These are phyloP conservation scores for Dendryphion nanum DNA, from an alignment of 2,329 filamentous ascomycete species.

Conservation along the genomic window DNA sequence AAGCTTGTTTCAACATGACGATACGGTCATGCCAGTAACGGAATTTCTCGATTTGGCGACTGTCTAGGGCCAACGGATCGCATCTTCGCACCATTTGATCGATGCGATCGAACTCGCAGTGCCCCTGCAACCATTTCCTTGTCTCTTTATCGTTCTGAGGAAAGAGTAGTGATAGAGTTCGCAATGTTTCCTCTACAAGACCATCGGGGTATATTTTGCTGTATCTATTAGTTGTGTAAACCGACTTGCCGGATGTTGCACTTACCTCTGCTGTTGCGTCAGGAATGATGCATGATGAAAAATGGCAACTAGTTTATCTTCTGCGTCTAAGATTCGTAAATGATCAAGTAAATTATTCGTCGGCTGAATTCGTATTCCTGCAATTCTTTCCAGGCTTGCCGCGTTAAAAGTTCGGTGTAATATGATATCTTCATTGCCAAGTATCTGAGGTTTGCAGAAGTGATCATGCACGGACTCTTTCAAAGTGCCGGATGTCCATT, in stretches of 20 bases:
- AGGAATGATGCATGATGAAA: constrained; percentile 44
- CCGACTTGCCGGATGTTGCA: neutral
- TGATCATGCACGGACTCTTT: constrained; percentile 2
- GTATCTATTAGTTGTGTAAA: neutral
- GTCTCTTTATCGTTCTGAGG: constrained; percentile 26
- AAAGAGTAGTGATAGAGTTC: constrained; percentile 39
- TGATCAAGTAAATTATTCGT: constrained; percentile 46
- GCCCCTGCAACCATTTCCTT: constrained; percentile 17
- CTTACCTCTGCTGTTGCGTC: constrained; percentile 17
- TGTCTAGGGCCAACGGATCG: constrained; percentile 31
- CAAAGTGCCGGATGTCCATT: constrained; percentile 7
- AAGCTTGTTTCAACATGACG: constrained; percentile 45
- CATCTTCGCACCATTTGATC: constrained; percentile 26
- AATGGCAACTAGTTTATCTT: constrained; percentile 40
- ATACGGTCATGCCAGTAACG: constrained; percentile 46
- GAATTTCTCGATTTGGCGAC: constrained; percentile 35
- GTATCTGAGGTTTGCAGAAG: constrained; percentile 3
- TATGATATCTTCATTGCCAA: constrained; percentile 10
- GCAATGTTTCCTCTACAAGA: constrained; percentile 39
- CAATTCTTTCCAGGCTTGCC: constrained; percentile 27
- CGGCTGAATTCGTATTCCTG: constrained; percentile 38
- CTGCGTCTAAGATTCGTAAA: constrained; percentile 35
- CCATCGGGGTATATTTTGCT: constrained; percentile 26
- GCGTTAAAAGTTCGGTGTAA: constrained; percentile 15
- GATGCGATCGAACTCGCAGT: constrained; percentile 9